Evolutionary conservation across 73 alveolate species (phyloP).

Genomic region (Paramecium tetraurelia): DNA sequence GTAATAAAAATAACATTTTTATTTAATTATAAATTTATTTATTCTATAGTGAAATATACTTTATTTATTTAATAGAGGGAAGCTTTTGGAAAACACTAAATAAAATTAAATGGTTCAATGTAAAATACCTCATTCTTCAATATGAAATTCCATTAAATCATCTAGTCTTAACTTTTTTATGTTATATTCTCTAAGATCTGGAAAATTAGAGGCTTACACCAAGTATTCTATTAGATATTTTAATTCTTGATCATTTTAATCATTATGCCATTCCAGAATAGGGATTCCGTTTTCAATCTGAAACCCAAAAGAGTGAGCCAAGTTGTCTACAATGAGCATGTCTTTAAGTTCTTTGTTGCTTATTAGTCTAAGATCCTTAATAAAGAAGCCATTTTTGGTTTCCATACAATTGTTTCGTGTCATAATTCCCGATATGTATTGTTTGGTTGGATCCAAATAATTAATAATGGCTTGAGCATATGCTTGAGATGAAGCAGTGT

Average conservation of each 20-base stretch:
- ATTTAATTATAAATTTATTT: neutral
- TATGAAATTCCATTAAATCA: conserved; percentile 10
- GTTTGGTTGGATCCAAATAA: conserved; percentile 87
- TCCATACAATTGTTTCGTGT: conserved; percentile 90
- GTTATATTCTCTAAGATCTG: conserved; percentile 60
- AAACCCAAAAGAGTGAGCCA: conserved; percentile 89
- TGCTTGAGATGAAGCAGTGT: conserved; percentile 91
- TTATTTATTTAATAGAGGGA: neutral
- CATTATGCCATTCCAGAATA: conserved; percentile 80
- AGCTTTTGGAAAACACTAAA: neutral
- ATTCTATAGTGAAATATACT: neutral
- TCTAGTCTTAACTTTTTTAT: neutral
- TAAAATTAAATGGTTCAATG: neutral
- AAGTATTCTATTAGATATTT: conserved; percentile 72
- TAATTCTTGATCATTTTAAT: conserved; percentile 77
- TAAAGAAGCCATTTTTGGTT: conserved; percentile 86
- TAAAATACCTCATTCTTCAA: neutral
- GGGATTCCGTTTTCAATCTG: conserved; percentile 89
- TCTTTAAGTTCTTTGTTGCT: conserved; percentile 80
- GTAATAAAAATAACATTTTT: neutral
- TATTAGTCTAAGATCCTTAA: conserved; percentile 90
- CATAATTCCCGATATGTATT: conserved; percentile 76
- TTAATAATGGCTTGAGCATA: conserved; percentile 93
- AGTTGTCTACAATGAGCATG: conserved; percentile 89
- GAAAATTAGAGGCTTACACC: conserved; percentile 5